Conservation (phyloP, 805 yeast genomes). For the Candida ponderosae region DNA sequence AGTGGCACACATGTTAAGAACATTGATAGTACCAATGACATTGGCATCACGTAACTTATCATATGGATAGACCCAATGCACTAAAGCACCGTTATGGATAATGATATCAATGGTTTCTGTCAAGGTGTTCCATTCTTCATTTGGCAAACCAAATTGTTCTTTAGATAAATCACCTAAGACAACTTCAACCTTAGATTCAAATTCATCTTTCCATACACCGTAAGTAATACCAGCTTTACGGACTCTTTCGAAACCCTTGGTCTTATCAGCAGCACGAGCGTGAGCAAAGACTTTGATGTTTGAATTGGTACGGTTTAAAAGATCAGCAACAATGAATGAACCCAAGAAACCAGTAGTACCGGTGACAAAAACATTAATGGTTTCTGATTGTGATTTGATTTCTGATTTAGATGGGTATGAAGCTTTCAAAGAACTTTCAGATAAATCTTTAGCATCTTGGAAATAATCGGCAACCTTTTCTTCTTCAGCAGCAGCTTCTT, state of each 20-base stretch:
- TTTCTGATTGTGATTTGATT: conserved; percentile 23
- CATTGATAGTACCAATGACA: conserved; percentile 81
- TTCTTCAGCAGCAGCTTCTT: conserved; percentile 16
- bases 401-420: conserved; percentile 37
- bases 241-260: conserved; percentile 70
- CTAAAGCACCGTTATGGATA: conserved; percentile 95
- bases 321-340: conserved; percentile 73
- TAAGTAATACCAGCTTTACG: conserved; percentile 69
- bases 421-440: conserved; percentile 29
- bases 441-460: conserved; percentile 61
- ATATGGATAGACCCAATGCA: conserved; percentile 98
- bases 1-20: conserved; percentile 59
- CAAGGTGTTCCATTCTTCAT: conserved; percentile 49
- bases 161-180: conserved; percentile 78
- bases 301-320: conserved; percentile 45
- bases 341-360: conserved; percentile 98
- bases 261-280: conserved; percentile 73
- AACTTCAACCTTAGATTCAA: conserved; percentile 51
- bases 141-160: conserved; percentile 61
- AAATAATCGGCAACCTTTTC: conserved; percentile 40
- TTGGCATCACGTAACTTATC: conserved; percentile 85
- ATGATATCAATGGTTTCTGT: conserved; percentile 65
- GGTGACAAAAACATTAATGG: conserved; percentile 70
- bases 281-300: conserved; percentile 72
- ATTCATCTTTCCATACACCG: conserved; percentile 54